Conservation (phyloP, 768 basidiomycete genomes). For the Punctularia strigosozonata region DNA sequence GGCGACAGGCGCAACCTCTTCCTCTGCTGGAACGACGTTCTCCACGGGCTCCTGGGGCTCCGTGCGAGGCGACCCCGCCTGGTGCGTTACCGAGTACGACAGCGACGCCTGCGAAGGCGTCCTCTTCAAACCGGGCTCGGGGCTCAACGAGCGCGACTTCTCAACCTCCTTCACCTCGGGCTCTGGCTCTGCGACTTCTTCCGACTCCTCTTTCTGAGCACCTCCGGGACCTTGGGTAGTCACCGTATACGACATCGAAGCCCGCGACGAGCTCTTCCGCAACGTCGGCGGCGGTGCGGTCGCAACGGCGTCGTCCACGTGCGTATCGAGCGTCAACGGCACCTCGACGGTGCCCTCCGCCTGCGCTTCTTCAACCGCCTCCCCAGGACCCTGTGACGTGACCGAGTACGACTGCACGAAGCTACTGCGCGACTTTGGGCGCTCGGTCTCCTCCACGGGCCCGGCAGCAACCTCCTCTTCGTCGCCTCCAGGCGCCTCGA, state of each 20-base stretch:
- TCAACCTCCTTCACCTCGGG: background rate
- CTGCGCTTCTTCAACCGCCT: too few species aligned
- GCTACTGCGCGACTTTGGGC: background rate
- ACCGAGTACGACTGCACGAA: background rate
- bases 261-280: too few species aligned
- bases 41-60: background rate
- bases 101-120: too few species aligned
- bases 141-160: background rate
- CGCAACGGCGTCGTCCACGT: too few species aligned
- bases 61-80: background rate
- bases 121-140: background rate
- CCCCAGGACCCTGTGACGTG: background rate
- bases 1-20: background rate
- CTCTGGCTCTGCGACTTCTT: background rate
- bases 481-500: background rate
- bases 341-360: too few species aligned
- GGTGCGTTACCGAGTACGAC: too few species aligned
- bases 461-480: background rate
- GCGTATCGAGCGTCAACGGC: too few species aligned
- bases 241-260: too few species aligned
- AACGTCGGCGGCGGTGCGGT: too few species aligned
- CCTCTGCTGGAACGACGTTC: background rate
- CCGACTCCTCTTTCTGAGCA: background rate
- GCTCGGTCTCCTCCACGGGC: background rate
- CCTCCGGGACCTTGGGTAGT: background rate